Conservation (phyloP, 2,329 filamentous ascomycete species). For the Raffaelea arxii region DNA sequence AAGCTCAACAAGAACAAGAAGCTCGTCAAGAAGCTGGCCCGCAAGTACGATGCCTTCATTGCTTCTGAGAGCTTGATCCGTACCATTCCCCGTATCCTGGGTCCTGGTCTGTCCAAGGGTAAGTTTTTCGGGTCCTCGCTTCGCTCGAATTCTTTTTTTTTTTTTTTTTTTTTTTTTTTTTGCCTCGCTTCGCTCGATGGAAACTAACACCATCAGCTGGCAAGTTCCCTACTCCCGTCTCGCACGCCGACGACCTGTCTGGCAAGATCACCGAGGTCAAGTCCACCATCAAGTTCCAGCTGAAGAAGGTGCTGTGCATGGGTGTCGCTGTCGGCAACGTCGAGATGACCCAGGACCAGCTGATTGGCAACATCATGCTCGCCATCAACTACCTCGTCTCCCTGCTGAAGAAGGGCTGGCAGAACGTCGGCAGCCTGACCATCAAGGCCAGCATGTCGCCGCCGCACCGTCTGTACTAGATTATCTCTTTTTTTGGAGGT, state of each 20-base stretch:
- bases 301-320: constrained; percentile 99
- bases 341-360: constrained; percentile 90
- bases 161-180: too few relatives aligned
- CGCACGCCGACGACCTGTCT: constrained; percentile 86
- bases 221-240: constrained; percentile 99
- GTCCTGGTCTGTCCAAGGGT: constrained; percentile 97
- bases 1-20: constrained; percentile 99
- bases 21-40: constrained; percentile 99
- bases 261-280: constrained; percentile 99
- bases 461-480: constrained; percentile 93
- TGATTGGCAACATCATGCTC: constrained; percentile 98
- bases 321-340: constrained; percentile 99
- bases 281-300: constrained; percentile 99
- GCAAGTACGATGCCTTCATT: constrained; percentile 99
- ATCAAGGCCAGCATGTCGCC: constrained; percentile 99
- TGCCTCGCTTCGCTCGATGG: too few relatives aligned
- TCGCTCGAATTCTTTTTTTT: too few relatives aligned
- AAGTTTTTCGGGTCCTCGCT: too few relatives aligned
- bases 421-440: constrained; percentile 99
- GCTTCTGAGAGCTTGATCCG: constrained; percentile 97
- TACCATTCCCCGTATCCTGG: constrained; percentile 99
- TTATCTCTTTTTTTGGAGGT: not conserved
- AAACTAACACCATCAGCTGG: too few relatives aligned
- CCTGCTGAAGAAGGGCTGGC: constrained; percentile 99
- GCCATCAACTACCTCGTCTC: constrained; percentile 99